Base-by-base conservation (phyloP, 106 monocot species). In the Acorus calamus region DNA sequence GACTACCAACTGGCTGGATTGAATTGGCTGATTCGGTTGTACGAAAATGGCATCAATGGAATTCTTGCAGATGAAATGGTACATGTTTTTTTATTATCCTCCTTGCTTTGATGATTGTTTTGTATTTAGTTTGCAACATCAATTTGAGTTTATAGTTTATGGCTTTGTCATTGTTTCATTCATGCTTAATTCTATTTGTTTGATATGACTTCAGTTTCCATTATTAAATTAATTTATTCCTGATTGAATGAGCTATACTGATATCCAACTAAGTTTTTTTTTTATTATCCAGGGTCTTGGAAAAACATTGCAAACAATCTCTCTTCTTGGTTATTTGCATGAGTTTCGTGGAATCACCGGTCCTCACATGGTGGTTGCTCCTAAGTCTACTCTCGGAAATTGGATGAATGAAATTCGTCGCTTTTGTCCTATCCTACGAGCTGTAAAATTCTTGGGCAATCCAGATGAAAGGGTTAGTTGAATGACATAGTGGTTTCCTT, bases 31-130 rank as follows among this genome's bases (percentile, higher is more conserved):
- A 89, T 94, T 54, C 65, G 83, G 2, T 74, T 94, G 46, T 94
- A 89, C 71, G 89, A 94, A 81, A 94, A 94, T 69, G 89, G 89
- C 43, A 89, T 94, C 52, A 94, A 94, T 89, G 93, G 93, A 49
- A 94, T 94, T 73, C 79, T 94, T 62, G 93, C 93, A 86, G 93
- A 94, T 86, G 93, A 94, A 60, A 94, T 94, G 93, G 93, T 98
- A 90, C 57, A 42, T 71, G 4, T 11, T 42, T 48, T 41, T 8
- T 14, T 50, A 7, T 44, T 78, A 65, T 41, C 49, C 56, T 42
- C 2, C 61, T 51, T 67, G 46, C 10, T 63, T 63, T 50, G 10
- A 5, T 45, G 43, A 6, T 28, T 11, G 44, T 69, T 7, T 46
- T 64, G n/a, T 9, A 47, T 8, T 62, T 46, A 3, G 43, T n/a